phyloP scores from a whole-genome alignment of 306 rosid species.

The Citrullus amarus region DNA sequence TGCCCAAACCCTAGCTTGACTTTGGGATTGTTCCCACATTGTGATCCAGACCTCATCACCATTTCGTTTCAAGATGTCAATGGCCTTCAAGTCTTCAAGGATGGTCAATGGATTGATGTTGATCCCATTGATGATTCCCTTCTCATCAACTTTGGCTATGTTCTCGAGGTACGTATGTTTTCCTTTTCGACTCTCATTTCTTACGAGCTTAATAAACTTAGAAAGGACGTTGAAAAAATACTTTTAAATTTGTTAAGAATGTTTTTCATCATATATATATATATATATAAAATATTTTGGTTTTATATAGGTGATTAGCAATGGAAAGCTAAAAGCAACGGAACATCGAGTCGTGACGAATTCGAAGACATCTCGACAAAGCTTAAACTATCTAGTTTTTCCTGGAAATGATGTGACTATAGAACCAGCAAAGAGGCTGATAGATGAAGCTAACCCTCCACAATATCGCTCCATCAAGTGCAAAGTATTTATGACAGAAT shows the following conservation, averaged over 20 bases:
- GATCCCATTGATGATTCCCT: slow-evolving; percentile 20
- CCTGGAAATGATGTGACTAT: slow-evolving; percentile 36
- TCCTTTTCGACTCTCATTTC: no score
- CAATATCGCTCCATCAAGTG: slow-evolving; percentile 25
- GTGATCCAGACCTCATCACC: slow-evolving; percentile 46
- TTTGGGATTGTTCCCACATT: slow-evolving; percentile 38
- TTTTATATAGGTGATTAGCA: slow-evolving; percentile 33
- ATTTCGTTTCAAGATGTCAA: slow-evolving; percentile 39
- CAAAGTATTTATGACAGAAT: slow-evolving; percentile 24
- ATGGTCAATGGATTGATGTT: slow-evolving; percentile 28
- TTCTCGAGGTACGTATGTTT: slow-evolving; percentile 17
- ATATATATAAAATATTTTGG: background rate
- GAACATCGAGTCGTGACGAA: slow-evolving; percentile 57
- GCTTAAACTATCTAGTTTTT: slow-evolving; percentile 30
- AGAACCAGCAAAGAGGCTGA: slow-evolving; percentile 33
- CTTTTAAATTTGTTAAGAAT: no score
- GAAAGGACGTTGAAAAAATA: no score
- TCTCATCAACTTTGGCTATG: slow-evolving; percentile 25
- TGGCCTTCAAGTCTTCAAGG: slow-evolving; percentile 39
- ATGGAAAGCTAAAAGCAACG: slow-evolving; percentile 43
- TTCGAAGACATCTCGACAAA: slow-evolving; percentile 33
- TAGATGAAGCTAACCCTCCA: slow-evolving; percentile 20
- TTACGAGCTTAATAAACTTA: no score
- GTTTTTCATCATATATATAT: no score
- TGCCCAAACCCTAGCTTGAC: slow-evolving; percentile 72